phyloP scores from a whole-genome alignment of 2,329 filamentous ascomycete genomes.

The Lithohypha guttulata region DNA sequence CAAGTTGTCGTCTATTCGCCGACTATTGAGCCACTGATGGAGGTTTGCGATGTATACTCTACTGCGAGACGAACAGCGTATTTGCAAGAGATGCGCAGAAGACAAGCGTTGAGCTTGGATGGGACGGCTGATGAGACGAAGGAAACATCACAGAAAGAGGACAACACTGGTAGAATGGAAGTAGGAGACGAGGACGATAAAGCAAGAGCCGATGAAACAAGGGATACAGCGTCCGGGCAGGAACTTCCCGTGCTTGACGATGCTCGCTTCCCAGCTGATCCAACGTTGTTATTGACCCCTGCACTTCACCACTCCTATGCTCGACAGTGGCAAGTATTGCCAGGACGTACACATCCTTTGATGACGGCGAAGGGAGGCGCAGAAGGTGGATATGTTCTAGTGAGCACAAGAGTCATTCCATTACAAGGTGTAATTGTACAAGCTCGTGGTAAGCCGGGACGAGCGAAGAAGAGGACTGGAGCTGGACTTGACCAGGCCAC shows the following conservation, averaged over 20 bases:
- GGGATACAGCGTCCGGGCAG: too few relatives aligned
- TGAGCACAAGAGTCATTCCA: constrained; percentile 69
- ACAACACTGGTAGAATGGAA: too few relatives aligned
- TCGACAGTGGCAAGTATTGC: constrained; percentile 79
- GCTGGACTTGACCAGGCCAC: too few relatives aligned
- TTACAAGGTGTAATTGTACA: constrained; percentile 62
- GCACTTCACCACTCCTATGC: constrained; percentile 71
- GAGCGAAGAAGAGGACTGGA: constrained; percentile 53
- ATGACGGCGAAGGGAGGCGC: constrained; percentile 84
- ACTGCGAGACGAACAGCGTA: constrained; percentile 70
- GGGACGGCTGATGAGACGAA: constrained; percentile 8
- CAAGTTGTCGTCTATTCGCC: constrained; percentile 78
- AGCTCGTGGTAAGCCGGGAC: constrained; percentile 57
- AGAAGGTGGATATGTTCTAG: constrained; percentile 75
- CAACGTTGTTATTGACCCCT: constrained; percentile 68
- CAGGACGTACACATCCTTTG: constrained; percentile 79
- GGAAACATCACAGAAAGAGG: constrained; percentile 7
- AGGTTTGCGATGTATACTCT: constrained; percentile 73
- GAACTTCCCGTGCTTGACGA: constrained; percentile 31
- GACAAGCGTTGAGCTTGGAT: neutral
- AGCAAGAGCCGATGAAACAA: too few relatives aligned
- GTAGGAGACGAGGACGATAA: neutral
- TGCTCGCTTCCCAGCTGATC: constrained; percentile 77
- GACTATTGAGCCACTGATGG: constrained; percentile 65
- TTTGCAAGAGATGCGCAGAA: constrained; percentile 38